Percentiles rank a stretch among this genome's conserved stretches.
phyloP scores from a whole-genome alignment of 805 yeast genomes.

The Candida schatavii region DNA sequence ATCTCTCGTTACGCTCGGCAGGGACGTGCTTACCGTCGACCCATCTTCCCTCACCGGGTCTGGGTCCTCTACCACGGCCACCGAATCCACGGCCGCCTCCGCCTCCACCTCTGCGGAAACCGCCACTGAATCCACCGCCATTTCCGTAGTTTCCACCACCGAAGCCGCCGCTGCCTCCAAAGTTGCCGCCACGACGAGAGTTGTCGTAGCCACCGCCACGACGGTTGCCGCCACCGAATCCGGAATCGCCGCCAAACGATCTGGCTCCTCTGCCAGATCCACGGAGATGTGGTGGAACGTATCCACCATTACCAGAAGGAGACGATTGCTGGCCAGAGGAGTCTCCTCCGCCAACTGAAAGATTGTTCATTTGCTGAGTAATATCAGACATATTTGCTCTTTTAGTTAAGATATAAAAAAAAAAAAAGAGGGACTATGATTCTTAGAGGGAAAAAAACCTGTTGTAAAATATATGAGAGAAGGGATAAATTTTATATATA shows the following conservation, averaged over 20 bases:
- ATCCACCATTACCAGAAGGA: conserved; percentile 19
- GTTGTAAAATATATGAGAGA: conserved; percentile 4
- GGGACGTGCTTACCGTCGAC: conserved; percentile 86
- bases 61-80: conserved; percentile 29
- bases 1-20: conserved; percentile 62
- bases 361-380: conserved; percentile 54
- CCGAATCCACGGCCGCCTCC: conserved; percentile 25
- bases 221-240: conserved; percentile 12
- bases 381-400: conserved; percentile 51
- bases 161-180: conserved; percentile 25
- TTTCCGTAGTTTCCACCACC: conserved; percentile 28
- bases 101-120: conserved; percentile 17
- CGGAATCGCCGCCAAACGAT: conserved; percentile 15
- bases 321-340: conserved; percentile 8
- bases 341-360: conserved; percentile 36
- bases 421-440: not conserved
- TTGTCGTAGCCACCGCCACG: conserved; percentile 22
- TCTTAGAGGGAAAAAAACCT: not conserved
- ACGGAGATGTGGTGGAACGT: conserved; percentile 58
- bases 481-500: not conserved
- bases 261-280: conserved; percentile 19
- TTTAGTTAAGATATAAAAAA: conserved; percentile 4
- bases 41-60: conserved; percentile 74
- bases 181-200: conserved; percentile 24
- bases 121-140: conserved; percentile 14